Base-by-base conservation (phyloP, 345 rosid species). In the Gossypium herbaceum region DNA sequence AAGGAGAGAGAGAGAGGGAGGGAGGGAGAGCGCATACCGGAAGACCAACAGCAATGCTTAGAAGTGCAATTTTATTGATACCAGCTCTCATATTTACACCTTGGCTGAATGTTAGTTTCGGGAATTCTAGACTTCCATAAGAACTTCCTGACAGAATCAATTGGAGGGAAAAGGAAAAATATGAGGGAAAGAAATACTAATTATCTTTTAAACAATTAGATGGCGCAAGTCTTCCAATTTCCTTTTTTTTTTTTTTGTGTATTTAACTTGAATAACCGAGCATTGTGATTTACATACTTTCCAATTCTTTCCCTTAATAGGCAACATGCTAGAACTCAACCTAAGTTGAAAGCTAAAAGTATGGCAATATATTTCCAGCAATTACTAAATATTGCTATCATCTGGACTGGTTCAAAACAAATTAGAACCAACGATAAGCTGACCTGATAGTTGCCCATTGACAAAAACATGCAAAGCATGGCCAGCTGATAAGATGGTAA, bases 1-100 rank as follows among this genome's bases (percentile, higher is more conserved):
- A 73, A 67, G 57, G 58, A 50, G 68, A 77, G n/a, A 59, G 55
- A 22, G 41, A 4, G 41, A 34, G 41, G 7, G 41, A 34, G 41
- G 41, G 41, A 34, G 41, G 41, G 41, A 34, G 64, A 78, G 63
- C 72, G 81, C 91, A 8, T 67, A 96, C 99, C 89, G 99, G 99
- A 61, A 96, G 97, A 71, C 99, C 99, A 79, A 96, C 97, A 12
- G 99, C 96, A 9, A 93, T 83, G 78, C 99, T 96, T n/a, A 96
- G 89, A 79, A 93, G 86, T 5, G 92, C 85, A 68, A 96, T 88
- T 81, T 80, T 86, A 85, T 96, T 96, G 79, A 87, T 71, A 73
- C 99, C 99, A 62, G 95, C 92, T 86, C 92, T 88, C 81, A 96
- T 73, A 68, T 75, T 88, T 68, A 96, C 92, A 78, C 97, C 90